A percentile compares a stretch with the other conserved stretches of the same genome.
These are phyloP conservation scores for Xerocomus subilludens DNA, from an alignment of 1,284 basidiomycete genomes.

Conservation along the genomic window DNA sequence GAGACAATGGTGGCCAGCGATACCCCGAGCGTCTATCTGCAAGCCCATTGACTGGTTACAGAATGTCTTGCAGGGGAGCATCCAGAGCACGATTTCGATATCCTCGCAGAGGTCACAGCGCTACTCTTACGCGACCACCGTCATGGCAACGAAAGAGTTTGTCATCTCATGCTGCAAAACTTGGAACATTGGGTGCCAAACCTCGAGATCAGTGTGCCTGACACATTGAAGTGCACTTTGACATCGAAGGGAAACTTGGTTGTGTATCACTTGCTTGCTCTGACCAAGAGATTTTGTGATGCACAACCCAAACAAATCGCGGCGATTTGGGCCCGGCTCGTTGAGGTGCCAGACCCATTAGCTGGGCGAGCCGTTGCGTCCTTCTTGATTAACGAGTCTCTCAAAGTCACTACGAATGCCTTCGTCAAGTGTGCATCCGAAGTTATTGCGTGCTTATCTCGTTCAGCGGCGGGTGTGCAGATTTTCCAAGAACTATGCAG, in stretches of 20 bases:
- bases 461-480: slow-evolving; percentile 77
- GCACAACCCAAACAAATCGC: slow-evolving; percentile 85
- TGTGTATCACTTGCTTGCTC: slow-evolving; percentile 85
- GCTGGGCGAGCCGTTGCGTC: slow-evolving; percentile 86
- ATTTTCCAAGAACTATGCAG: slow-evolving; percentile 88
- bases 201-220: slow-evolving; percentile 66
- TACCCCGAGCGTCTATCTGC: slow-evolving; percentile 81
- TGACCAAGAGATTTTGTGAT: slow-evolving; percentile 84
- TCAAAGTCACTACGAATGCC: slow-evolving; percentile 81
- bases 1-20: slow-evolving; percentile 82
- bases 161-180: slow-evolving; percentile 73
- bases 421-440: slow-evolving; percentile 86
- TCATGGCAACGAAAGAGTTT: slow-evolving; percentile 59
- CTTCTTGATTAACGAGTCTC: slow-evolving; percentile 89
- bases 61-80: slow-evolving; percentile 86
- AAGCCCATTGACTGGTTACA: slow-evolving; percentile 82
- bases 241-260: slow-evolving; percentile 72
- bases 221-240: slow-evolving; percentile 51
- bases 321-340: slow-evolving; percentile 83
- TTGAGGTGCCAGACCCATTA: slow-evolving; percentile 73
- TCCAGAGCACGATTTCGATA: slow-evolving; percentile 72
- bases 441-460: slow-evolving; percentile 87
- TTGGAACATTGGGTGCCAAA: slow-evolving; percentile 85
- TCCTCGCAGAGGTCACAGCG: slow-evolving; percentile 79
- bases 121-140: slow-evolving; percentile 79